Conservation (phyloP, 202 grass and related monocot genomes). For the Carex arenaria region DNA sequence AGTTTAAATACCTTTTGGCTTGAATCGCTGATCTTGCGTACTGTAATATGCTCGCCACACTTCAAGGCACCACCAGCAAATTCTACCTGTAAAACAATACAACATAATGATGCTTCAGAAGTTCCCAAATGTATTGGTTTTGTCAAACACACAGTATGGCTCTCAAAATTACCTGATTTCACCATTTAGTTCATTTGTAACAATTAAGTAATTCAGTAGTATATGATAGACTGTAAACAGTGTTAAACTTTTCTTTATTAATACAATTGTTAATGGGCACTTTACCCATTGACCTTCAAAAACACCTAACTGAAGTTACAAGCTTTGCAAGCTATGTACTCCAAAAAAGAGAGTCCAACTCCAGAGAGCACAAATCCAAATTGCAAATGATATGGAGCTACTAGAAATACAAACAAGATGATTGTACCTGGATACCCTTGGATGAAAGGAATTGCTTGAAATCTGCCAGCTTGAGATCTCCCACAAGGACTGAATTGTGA, state of each 20-base stretch:
- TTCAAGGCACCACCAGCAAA: conserved; percentile 57
- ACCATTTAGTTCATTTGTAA: too few relatives aligned
- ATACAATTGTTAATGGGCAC: too few relatives aligned
- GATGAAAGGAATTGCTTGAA: conserved; percentile 81
- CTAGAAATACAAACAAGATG: not conserved
- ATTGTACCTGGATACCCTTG: conserved; percentile 63
- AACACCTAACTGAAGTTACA: not conserved
- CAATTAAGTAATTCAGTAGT: too few relatives aligned
- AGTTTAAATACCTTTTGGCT: conserved; percentile 51
- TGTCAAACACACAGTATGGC: not conserved
- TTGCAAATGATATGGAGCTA: not conserved
- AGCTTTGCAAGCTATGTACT: not conserved
- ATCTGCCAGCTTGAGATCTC: conserved; percentile 71
- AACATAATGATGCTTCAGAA: not conserved
- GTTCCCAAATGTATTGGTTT: not conserved
- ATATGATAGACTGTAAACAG: too few relatives aligned
- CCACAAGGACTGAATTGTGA: conserved; percentile 73
- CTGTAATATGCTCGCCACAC: conserved; percentile 64
- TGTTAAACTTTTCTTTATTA: too few relatives aligned
- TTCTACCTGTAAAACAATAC: conserved; percentile 43
- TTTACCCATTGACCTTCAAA: too few relatives aligned
- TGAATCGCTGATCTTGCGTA: conserved; percentile 68
- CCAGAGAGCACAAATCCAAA: not conserved
- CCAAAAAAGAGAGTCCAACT: not conserved
- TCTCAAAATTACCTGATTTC: conserved; percentile 2